Base-by-base conservation (phyloP, 148 eudicot species). In the Vaccinium myrtillus region DNA sequence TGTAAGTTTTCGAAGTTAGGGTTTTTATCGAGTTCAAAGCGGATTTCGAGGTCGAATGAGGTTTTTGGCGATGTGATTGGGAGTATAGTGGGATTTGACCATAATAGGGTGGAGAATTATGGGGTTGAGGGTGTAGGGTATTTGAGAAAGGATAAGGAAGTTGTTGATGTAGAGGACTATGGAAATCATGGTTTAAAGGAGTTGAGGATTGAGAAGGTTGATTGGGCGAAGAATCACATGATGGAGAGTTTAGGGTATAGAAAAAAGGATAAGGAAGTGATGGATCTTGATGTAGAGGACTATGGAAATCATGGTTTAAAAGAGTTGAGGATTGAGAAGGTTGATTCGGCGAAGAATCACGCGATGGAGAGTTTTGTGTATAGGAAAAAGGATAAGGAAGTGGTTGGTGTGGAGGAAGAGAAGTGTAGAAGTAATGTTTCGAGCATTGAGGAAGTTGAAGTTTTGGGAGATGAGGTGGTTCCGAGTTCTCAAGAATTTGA, bases 301-400 rank as follows among this genome's bases (percentile, higher is more conserved):
- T 79, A 73, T 32, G 78, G 32, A 13, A 87, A 79, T 71, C 89
- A 75, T 75, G 81, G 54, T 77, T 87, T 88, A 1, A 91, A 90
- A 79, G 93, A 88, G 83, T 91, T 88, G 6, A 86, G 89, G 79
- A 78, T 90, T 85, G 89, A 89, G 79, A 87, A 86, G 70, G 65
- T 88, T 81, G 91, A 87, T 11, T 27, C 18, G 74, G 74, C 7
- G 21, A 93, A 73, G 67, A 43, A 79, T 3, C 30, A 27, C 19
- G 93, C 90, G 11, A 1, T 87, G 0, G 77, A 65, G 54, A 39
- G 46, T 30, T 86, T 90, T 23, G 83, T 87, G 16, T 65, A 48
- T 81, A 32, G 75, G 71, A 75, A 12, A 75, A 84, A 85, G 67
- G 87, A 56, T 43, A 79, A 89, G 84, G 91, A 89, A 81, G 91